Base-by-base conservation (phyloP, 1,284 basidiomycete species). In the Boletus sp. region DNA sequence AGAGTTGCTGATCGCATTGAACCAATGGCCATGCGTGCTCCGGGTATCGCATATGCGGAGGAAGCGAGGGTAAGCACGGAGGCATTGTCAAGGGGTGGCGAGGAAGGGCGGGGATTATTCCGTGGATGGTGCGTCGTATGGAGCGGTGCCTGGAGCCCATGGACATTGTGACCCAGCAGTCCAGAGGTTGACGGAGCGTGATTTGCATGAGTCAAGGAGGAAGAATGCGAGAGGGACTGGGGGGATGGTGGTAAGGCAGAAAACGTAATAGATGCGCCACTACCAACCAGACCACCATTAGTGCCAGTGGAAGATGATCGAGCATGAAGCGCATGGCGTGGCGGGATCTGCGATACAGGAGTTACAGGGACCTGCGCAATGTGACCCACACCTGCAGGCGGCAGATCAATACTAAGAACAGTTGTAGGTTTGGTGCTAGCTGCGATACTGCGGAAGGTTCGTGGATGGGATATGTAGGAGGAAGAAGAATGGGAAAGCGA, bases 381-480 rank as follows among this genome's bases (percentile, higher is more conserved):
- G 69, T 94, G 93, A 8, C 85, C 94, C 74, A 91, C 84, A 13
- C 86, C 82, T 51, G 80, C 82, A 6, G 81, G 77, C 34, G 78
- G 78, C 14, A 91, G 70, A 60, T 97, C 94, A 51, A 95, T 80
- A 57, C 89, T 93, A 36, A 96, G 77, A 22, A 96, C 69, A 0
- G 94, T 98, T 2, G 94, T 98, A 2, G 93, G 94, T 67, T 97
- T 97, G 5, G 94, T 98, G 61, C 90, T 92, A 0, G 91, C 89
- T 19, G 88, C 80, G 58, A 88, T 84, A 61, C 85, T 90, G 61
- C 77, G 75, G 70, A 89, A 87, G 5, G 87, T 90, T 43, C 82
- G 78, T n/a, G 84, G 77, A 61, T 90, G 78, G 13, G 85, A 88
- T 35, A 88, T 74, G 65, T 88, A 87, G 1, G 88, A 88, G 0